These are phyloP conservation scores for Globisporangium uncinulatum DNA, from an alignment of 352 stramenopile species.

Conservation along the genomic window DNA sequence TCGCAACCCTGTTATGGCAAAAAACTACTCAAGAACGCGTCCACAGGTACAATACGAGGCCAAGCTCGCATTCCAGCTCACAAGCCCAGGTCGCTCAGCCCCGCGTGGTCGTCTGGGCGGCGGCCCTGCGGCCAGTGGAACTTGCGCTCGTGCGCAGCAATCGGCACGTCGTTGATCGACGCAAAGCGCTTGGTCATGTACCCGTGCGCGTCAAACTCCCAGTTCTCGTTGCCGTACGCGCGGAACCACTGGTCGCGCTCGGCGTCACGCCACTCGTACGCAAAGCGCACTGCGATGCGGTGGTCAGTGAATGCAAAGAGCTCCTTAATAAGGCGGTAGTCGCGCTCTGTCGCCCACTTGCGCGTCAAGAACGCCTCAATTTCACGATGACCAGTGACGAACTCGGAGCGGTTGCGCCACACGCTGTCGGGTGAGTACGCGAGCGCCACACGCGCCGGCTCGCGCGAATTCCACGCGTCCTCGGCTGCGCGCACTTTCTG, in stretches of 20 bases:
- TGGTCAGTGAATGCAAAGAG: slow-evolving; percentile 75
- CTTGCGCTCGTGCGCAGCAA: slow-evolving; percentile 59
- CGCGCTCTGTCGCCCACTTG: slow-evolving; percentile 71
- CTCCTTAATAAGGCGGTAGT: slow-evolving; percentile 90
- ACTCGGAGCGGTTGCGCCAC: slow-evolving; percentile 85
- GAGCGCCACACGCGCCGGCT: slow-evolving; percentile 64
- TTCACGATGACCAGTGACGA: slow-evolving; percentile 66
- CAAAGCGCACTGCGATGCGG: slow-evolving; percentile 87
- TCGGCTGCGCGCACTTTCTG: slow-evolving; percentile 83
- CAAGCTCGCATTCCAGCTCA: slow-evolving; percentile 8
- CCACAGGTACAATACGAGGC: background rate
- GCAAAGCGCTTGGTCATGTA: slow-evolving; percentile 84
- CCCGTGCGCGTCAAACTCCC: slow-evolving; percentile 78
- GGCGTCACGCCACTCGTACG: slow-evolving; percentile 75
- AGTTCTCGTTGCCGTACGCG: slow-evolving; percentile 88
- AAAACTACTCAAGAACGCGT: too few species aligned
- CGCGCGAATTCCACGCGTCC: slow-evolving; percentile 85
- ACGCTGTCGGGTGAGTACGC: slow-evolving; percentile 78
- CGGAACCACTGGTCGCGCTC: slow-evolving; percentile 64
- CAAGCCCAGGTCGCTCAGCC: slow-evolving; percentile 29
- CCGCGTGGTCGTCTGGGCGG: slow-evolving; percentile 39
- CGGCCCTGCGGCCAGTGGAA: slow-evolving; percentile 54
- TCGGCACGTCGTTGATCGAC: slow-evolving; percentile 84
- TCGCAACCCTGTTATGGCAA: too few species aligned
- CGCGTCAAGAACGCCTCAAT: slow-evolving; percentile 70